phyloP scores from a whole-genome alignment of 75 land plant genomes.

The Cupressus sempervirens region DNA sequence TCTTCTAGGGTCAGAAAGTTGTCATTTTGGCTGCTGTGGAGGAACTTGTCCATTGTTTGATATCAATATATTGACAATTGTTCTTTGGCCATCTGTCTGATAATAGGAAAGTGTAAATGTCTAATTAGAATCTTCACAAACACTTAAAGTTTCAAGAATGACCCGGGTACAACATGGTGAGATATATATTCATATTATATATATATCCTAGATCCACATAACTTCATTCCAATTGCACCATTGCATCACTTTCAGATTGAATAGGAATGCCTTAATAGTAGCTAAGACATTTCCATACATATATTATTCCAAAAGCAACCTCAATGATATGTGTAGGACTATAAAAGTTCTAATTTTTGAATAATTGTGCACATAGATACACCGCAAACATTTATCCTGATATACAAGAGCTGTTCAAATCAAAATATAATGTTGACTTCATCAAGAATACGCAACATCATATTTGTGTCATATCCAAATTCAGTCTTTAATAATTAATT shows the following conservation, averaged over 20 bases:
- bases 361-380: not conserved
- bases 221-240: not conserved
- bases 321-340: not conserved
- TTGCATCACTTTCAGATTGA: not conserved
- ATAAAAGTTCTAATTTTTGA: not conserved
- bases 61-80: too few relatives aligned
- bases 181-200: too few relatives aligned
- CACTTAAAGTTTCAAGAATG: not conserved
- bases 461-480: too few relatives aligned
- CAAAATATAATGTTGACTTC: not conserved
- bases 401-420: too few relatives aligned
- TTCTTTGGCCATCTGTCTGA: too few relatives aligned
- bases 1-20: too few relatives aligned
- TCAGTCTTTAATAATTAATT: too few relatives aligned
- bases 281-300: not conserved
- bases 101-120: not conserved
- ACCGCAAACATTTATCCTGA: not conserved
- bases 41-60: too few relatives aligned
- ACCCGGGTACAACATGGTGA: not conserved
- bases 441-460: not conserved
- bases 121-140: not conserved
- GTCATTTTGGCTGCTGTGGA: too few relatives aligned
- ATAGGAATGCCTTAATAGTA: not conserved
- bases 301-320: not conserved
- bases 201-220: not conserved